A percentile compares a stretch with the other conserved stretches of the same genome.
phyloP scores from a whole-genome alignment of 169 alveolate species.

The Babesia gibsoni region DNA sequence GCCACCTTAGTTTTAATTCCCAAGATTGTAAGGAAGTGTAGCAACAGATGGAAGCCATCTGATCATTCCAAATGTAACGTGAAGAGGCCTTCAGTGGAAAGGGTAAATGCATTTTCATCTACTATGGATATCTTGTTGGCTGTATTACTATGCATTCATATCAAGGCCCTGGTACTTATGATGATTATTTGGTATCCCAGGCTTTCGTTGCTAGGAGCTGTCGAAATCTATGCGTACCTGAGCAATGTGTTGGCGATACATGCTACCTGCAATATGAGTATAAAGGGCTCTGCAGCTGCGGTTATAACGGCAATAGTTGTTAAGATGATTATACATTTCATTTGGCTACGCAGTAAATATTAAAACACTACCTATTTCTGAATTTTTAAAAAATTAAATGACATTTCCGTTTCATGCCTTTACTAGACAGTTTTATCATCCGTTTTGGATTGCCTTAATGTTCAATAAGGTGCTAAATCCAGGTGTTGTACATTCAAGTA shows the following conservation, averaged over 20 bases:
- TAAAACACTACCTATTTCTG: too few species aligned
- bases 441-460: too few species aligned
- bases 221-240: slow-evolving; percentile 36
- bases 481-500: slow-evolving; percentile 12
- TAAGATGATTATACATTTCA: slow-evolving; percentile 21
- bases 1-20: background rate
- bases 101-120: background rate
- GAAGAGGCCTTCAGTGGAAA: background rate
- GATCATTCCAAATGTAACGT: background rate
- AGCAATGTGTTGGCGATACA: slow-evolving; percentile 33
- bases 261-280: slow-evolving; percentile 26
- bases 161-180: slow-evolving; percentile 56
- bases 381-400: too few species aligned
- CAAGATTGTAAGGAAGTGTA: background rate
- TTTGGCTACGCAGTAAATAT: slow-evolving; percentile 16
- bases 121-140: slow-evolving; percentile 24
- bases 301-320: slow-evolving; percentile 8
- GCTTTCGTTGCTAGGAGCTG: slow-evolving; percentile 30
- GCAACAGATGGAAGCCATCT: background rate
- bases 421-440: too few species aligned
- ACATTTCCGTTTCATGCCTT: too few species aligned
- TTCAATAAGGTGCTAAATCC: background rate
- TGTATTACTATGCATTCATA: slow-evolving; percentile 36
- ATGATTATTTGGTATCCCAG: slow-evolving; percentile 58
- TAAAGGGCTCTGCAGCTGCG: background rate